Evolutionary conservation across 2,329 filamentous ascomycete species (phyloP).

Genomic region (Lachnellula suecica): DNA sequence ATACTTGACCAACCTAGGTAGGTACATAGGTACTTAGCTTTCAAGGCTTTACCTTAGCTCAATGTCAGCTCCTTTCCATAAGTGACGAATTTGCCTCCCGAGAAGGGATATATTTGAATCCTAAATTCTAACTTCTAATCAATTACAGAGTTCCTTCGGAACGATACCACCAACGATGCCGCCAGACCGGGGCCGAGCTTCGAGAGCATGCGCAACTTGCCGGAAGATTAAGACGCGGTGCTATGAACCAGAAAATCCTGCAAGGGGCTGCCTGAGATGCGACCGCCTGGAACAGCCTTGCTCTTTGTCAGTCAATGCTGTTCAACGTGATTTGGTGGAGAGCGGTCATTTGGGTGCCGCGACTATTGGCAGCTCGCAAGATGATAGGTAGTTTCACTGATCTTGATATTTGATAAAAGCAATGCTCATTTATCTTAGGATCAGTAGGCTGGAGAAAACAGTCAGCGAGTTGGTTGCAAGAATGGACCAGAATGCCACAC

Average conservation of each 20-base stretch:
- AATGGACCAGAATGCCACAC: constrained; percentile 4
- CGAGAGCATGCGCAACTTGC: constrained; percentile 37
- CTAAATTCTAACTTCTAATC: neutral
- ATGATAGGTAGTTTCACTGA: neutral
- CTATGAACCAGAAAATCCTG: constrained; percentile 33
- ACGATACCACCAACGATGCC: constrained; percentile 5
- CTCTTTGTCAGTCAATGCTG: constrained; percentile 27
- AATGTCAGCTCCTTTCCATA: no score
- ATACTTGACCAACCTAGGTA: no score
- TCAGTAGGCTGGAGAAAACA: constrained; percentile 15
- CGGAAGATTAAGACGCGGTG: constrained; percentile 42
- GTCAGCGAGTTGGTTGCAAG: constrained; percentile 10
- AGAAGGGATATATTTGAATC: neutral
- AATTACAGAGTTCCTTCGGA: neutral
- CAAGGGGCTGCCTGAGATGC: constrained; percentile 38
- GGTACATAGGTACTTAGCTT: no score
- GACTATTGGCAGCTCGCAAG: neutral
- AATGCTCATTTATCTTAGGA: constrained; percentile 1
- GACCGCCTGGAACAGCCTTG: constrained; percentile 36
- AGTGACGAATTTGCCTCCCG: neutral
- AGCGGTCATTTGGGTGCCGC: neutral
- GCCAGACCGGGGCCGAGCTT: constrained; percentile 13
- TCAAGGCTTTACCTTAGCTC: no score
- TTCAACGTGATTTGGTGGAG: neutral
- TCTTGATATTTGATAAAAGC: neutral